Conservation (phyloP, 202 grass and related monocot genomes). For the Panicum hallii region DNA sequence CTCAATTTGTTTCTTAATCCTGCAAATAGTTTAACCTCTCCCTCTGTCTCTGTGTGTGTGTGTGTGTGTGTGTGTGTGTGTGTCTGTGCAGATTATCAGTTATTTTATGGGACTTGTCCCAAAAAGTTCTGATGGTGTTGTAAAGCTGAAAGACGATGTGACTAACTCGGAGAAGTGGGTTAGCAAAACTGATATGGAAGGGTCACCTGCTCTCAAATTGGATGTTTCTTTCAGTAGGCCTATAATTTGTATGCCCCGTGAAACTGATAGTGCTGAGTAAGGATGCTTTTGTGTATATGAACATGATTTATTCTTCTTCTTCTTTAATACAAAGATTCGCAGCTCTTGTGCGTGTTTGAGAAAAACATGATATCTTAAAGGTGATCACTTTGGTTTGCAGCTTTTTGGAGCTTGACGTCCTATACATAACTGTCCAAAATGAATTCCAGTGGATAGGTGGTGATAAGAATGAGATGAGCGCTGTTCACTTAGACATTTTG, state of each 20-base stretch:
- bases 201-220: constrained; percentile 89
- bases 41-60: not conserved
- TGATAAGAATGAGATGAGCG: constrained; percentile 81
- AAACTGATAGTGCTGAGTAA: constrained; percentile 85
- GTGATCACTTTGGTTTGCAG: constrained; percentile 57
- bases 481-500: constrained; percentile 85
- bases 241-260: constrained; percentile 94
- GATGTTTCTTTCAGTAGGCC: constrained; percentile 87
- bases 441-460: constrained; percentile 93
- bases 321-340: no score
- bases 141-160: constrained; percentile 87
- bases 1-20: constrained; percentile 36
- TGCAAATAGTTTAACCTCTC: constrained; percentile 27
- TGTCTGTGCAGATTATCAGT: constrained; percentile 57
- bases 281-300: constrained; percentile 38
- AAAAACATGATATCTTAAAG: constrained; percentile 20
- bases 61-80: no score
- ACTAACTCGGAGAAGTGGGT: constrained; percentile 93
- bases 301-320: constrained; percentile 11
- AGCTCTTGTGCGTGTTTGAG: no score
- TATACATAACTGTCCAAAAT: constrained; percentile 86
- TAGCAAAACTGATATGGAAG: constrained; percentile 92
- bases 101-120: constrained; percentile 97
- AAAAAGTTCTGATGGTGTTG: constrained; percentile 69
- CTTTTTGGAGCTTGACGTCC: constrained; percentile 94